Conservation (phyloP, 2,329 filamentous ascomycete genomes). For the Scytalidium lignicola region DNA sequence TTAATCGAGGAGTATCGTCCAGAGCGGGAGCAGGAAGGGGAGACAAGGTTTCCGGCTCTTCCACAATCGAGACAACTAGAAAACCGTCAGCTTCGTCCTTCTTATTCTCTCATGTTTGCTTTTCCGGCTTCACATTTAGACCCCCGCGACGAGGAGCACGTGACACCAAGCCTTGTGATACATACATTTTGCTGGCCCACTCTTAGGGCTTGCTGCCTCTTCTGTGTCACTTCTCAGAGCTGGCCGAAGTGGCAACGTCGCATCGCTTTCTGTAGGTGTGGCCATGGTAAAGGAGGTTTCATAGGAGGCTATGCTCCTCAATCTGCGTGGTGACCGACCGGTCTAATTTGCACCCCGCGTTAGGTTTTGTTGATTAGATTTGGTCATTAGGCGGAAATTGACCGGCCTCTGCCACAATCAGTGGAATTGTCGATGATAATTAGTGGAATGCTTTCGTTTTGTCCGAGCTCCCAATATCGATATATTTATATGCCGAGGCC, state of each 20-base stretch:
- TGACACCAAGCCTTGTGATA: background rate
- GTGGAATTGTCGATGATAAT: background rate
- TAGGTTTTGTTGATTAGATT: no score
- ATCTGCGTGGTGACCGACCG: background rate
- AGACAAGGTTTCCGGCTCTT: constrained; percentile 17
- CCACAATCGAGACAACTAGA: constrained; percentile 26
- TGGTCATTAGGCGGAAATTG: background rate
- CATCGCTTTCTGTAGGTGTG: constrained; percentile 9
- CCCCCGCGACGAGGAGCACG: background rate
- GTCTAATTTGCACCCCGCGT: background rate
- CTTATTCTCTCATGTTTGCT: background rate
- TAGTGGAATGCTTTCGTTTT: no score
- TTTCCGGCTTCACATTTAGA: background rate
- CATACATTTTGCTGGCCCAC: constrained; percentile 23
- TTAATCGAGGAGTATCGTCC: constrained; percentile 17
- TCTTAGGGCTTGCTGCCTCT: constrained; percentile 17
- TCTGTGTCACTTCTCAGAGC: constrained; percentile 17
- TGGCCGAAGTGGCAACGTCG: constrained; percentile 16
- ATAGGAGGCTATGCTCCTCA: background rate
- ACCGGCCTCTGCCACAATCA: background rate
- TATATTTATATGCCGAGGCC: no score
- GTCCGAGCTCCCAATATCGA: no score
- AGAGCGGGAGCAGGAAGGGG: constrained; percentile 6
- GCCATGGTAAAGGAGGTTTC: constrained; percentile 12
- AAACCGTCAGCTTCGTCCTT: background rate